A percentile compares a stretch with the other conserved stretches of the same genome.
Conservation (phyloP, 306 rosid species). For the Cyclanthera cordifolia region DNA sequence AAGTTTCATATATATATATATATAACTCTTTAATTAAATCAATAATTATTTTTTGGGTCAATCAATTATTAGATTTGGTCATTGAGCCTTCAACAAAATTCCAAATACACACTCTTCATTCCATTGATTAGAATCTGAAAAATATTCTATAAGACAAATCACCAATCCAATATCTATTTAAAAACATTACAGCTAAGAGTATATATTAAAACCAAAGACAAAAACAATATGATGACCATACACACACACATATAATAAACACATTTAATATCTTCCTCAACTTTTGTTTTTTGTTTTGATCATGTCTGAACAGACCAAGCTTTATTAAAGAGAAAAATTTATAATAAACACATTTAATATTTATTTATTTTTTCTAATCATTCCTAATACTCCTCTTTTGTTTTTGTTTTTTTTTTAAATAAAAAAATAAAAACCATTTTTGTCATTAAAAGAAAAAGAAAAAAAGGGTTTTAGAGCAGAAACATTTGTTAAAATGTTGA, state of each 20-base stretch:
- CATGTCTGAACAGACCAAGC: neutral
- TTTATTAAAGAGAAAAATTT: slow-evolving; percentile 19
- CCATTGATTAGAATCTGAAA: neutral
- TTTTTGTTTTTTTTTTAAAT: no score
- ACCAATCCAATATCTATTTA: neutral
- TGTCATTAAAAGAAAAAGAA: slow-evolving; percentile 10
- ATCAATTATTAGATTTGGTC: no score
- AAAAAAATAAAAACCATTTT: no score
- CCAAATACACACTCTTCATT: no score
- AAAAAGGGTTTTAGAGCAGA: slow-evolving; percentile 17
- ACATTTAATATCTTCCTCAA: neutral
- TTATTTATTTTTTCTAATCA: slow-evolving; percentile 3
- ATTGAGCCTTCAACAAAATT: no score
- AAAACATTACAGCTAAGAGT: neutral
- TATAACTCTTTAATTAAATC: no score
- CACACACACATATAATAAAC: no score
- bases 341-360: slow-evolving; percentile 21
- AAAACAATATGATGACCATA: neutral
- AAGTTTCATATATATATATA: no score
- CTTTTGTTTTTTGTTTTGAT: neutral
- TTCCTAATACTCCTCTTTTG: slow-evolving; percentile 19
- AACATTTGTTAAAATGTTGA: slow-evolving; percentile 35
- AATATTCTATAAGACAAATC: neutral
- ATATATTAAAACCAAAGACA: neutral
- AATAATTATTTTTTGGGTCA: no score